A percentile compares a stretch with the other conserved stretches of the same genome.
These are phyloP conservation scores for Nematodospora valgi DNA, from an alignment of 805 yeast genomes.

Conservation along the genomic window DNA sequence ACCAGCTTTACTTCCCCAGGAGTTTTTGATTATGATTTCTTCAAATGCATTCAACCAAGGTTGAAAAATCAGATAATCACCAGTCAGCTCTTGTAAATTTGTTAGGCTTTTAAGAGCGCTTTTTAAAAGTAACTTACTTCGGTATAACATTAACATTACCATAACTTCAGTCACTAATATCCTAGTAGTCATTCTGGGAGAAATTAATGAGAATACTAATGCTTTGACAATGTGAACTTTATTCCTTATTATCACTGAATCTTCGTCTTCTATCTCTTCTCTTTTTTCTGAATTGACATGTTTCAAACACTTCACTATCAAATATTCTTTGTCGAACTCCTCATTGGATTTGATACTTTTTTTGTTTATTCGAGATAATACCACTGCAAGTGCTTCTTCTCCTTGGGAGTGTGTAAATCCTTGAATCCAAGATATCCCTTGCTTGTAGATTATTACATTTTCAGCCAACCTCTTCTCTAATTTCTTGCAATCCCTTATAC, in stretches of 20 bases:
- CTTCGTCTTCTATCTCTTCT: not conserved
- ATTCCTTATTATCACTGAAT: conserved; percentile 10
- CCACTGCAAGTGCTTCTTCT: conserved; percentile 39
- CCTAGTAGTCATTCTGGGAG: conserved; percentile 40
- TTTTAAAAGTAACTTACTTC: conserved; percentile 18
- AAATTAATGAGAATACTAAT: conserved; percentile 34
- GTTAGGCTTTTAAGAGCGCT: conserved; percentile 29
- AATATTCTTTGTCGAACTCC: conserved; percentile 38
- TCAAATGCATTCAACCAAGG: conserved; percentile 42
- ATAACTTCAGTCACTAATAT: conserved; percentile 40
- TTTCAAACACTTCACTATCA: conserved; percentile 37
- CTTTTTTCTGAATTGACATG: conserved; percentile 24
- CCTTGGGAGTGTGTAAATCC: conserved; percentile 40
- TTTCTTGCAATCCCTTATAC: conserved; percentile 30
- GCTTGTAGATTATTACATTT: conserved; percentile 16
- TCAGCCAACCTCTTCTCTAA: conserved; percentile 31
- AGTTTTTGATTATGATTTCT: conserved; percentile 29
- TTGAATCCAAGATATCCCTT: conserved; percentile 25
- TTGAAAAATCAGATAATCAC: conserved; percentile 34
- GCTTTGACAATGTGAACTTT: conserved; percentile 34
- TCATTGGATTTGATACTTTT: conserved; percentile 44
- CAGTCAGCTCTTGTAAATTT: conserved; percentile 25
- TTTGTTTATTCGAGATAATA: conserved; percentile 35
- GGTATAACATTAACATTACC: conserved; percentile 30
- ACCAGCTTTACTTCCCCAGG: conserved; percentile 11